A percentile compares a stretch with the other conserved stretches of the same genome.
phyloP scores from a whole-genome alignment of 345 rosid genomes.

The Corymbia maculata region DNA sequence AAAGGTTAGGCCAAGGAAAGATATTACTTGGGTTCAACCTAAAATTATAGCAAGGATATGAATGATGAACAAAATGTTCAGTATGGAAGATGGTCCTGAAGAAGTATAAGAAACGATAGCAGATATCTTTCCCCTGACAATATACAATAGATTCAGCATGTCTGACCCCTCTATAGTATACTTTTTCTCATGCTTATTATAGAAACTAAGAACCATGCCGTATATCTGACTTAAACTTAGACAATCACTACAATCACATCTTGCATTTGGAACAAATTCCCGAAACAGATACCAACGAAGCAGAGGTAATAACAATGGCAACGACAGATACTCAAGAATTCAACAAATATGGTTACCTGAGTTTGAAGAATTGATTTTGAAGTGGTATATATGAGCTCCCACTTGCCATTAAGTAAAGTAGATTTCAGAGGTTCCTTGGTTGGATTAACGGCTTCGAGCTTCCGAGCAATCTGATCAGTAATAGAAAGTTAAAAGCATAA shows the following conservation, averaged over 20 bases:
- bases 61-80: neutral
- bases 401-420: slow-evolving; percentile 64
- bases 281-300: neutral
- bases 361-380: slow-evolving; percentile 77
- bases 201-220: neutral
- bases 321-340: neutral
- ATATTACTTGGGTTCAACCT: neutral
- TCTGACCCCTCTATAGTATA: neutral
- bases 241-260: neutral
- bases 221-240: neutral
- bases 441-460: slow-evolving; percentile 75
- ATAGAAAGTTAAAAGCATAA: neutral
- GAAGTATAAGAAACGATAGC: neutral
- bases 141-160: neutral
- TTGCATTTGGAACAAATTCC: neutral
- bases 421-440: slow-evolving; percentile 77
- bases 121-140: neutral
- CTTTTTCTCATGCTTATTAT: neutral
- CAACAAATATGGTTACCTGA: slow-evolving; percentile 22
- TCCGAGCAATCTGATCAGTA: slow-evolving; percentile 49
- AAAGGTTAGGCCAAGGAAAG: neutral
- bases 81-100: neutral
- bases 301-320: neutral
- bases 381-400: slow-evolving; percentile 94
- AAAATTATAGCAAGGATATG: neutral